Evolutionary conservation across 2,329 filamentous ascomycete species (phyloP), one percentile per base, ranked within the genome.

Genomic region (Alternaria tenuissima): DNA sequence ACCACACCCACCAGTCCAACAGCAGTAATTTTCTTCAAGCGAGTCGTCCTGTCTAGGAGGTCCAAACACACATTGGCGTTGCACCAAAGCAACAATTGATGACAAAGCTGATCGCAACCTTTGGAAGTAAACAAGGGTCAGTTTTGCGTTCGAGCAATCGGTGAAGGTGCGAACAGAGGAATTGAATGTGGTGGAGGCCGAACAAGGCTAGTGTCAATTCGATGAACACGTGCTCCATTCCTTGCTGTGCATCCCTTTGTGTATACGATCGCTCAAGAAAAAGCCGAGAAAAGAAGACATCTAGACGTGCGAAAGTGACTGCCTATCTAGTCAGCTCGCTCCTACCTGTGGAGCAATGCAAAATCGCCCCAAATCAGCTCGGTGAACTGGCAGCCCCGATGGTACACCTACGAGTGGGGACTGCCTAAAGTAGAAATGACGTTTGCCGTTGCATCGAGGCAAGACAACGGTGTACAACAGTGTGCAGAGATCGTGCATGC

Each of bases 1-100:
- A 57, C 30, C 20, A 38, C 48, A 56, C 30, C 26, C 32, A 32
- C 49, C 34, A 52, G 46, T 28, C 34, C n/a, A 18, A 22, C 46
- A 26, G 16, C 39, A 34, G n/a, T 39, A 28, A 6, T 18, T 47
- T 26, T 20, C n/a, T 28, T 11, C 34, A n/a, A 22, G 34, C 34
- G 41, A 14, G 46, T 34, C 16, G 41, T 36, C 36, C 36, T 34
- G 39, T n/a, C 20, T 14, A 24, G 24, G 24, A 34, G 5, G 38
- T 1, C 34, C 14, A 26, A 28, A 44, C 48, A 16, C 14, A 16
- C 14, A 16, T 18, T 32, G 6, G 6, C 22, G 24, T 24, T 52
- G 22, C 39, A 24, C 42, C 52, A 55, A 49, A 3, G 11, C 6
- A 26, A 22, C 24, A 32, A 26, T 16, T 43, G 30, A 48, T n/a